Evolutionary conservation across 1,139 yeast genomes (phyloP), one percentile per base, ranked within the genome.

Genomic region (Blastobotrys persicus): DNA sequence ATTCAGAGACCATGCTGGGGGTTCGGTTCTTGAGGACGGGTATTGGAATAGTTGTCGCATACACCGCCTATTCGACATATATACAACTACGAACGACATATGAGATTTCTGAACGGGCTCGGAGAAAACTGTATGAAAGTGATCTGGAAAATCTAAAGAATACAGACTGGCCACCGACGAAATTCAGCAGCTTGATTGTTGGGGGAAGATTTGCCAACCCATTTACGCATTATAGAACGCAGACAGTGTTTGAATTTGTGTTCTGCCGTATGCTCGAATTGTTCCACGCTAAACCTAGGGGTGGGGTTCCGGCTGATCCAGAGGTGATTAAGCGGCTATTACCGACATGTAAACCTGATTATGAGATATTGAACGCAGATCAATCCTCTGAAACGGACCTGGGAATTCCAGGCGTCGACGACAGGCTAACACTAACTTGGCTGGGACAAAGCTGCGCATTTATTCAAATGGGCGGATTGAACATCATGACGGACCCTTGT

Each of bases 121-220:
- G 70, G 40, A 49, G 59, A 16, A 52, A 48, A 46, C 49, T 49
- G 20, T 45, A 42, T 44, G 52, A 35, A 58, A 59, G 34, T 26
- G 59, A 62, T 45, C 56, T 60, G 45, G 62, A 63, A 19, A 67
- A 69, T 28, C 61, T 66, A 23, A 53, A 58, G 37, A 53, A 60
- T 31, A 71, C 71, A 49, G 72, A 71, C 48, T 58, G 75, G 59
- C 71, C 77, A 47, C 54, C 60, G 4, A 50, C 48, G 26, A 59
- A 60, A 46, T 68, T 56, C 49, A 61, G 68, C 2, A 62, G 70
- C n/a, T 58, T 88, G 51, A 76, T 78, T 7, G 76, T 91, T 0
- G 79, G 81, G 9, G 97, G 97, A 5, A 74, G 89, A 63, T 91
- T 79, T 67, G 94, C 88, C 48, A 91, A 91, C 62, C 98, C 98